Evolutionary conservation across 2,329 filamentous ascomycete species (phyloP).

Genomic region (Xylariaceae sp.): DNA sequence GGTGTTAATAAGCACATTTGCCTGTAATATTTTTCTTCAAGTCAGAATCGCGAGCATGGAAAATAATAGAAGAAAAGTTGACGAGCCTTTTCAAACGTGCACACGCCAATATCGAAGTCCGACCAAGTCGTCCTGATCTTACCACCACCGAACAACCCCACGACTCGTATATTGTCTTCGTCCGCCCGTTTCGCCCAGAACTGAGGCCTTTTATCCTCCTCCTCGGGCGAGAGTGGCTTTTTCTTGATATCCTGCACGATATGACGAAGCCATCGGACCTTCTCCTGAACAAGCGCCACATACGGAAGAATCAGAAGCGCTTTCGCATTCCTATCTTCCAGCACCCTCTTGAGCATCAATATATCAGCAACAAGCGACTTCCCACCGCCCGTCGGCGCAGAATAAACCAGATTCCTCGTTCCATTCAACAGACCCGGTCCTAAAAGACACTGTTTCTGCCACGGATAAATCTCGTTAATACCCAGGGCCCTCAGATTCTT

Average conservation of each 20-base stretch:
- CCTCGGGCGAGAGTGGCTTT: slow-evolving; percentile 32
- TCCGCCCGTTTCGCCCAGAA: slow-evolving; percentile 52
- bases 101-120: slow-evolving; percentile 72
- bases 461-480: slow-evolving; percentile 70
- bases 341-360: slow-evolving; percentile 65
- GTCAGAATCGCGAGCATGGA: slow-evolving; percentile 18
- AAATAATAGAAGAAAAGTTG: no score
- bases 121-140: slow-evolving; percentile 62
- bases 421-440: slow-evolving; percentile 61
- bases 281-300: slow-evolving; percentile 75
- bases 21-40: slow-evolving; percentile 40
- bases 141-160: slow-evolving; percentile 70
- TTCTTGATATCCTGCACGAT: slow-evolving; percentile 56
- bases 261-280: slow-evolving; percentile 66
- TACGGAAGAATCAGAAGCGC: slow-evolving; percentile 70
- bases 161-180: slow-evolving; percentile 57
- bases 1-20: slow-evolving; percentile 67
- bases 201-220: slow-evolving; percentile 33
- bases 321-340: slow-evolving; percentile 59
- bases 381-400: slow-evolving; percentile 71
- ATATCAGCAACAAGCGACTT: slow-evolving; percentile 72
- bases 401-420: slow-evolving; percentile 68
- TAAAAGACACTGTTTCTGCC: slow-evolving; percentile 70
- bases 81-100: slow-evolving; percentile 69
- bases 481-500: slow-evolving; percentile 61